Evolutionary conservation across 805 yeast genomes (phyloP), one percentile per base, ranked within the genome.

Genomic region (Candida oleophila): DNA sequence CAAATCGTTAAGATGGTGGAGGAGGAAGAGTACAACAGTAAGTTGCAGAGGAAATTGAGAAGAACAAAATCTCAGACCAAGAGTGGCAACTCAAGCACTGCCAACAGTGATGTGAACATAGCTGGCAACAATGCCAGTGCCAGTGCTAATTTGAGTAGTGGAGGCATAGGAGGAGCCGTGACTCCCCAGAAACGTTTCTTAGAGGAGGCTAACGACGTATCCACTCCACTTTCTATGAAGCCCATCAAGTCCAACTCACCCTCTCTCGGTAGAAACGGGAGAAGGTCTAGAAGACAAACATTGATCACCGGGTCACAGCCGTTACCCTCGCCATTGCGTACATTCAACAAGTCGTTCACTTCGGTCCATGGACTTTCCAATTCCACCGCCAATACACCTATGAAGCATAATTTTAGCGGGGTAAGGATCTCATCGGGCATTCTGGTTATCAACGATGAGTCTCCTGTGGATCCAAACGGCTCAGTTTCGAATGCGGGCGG

Each of bases 291-390:
- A 57, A 69, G 92, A 35, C 84, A 82, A 52, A 83, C 95, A 0
- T 67, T 90, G 20, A 85, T 90, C 42, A 87, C 95, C 0, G 96
- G 96, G 0, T 89, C 96, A 0, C 96, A 90, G 64, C 97, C 97
- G 2, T 70, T 90, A 47, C 96, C 97, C 3, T 86, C 96, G 0
- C 96, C 97, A 1, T 71, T 89, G 42, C 73, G 91, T 44, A 78
- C 92, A 1, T 71, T 71, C 50, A 71, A 68, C 52, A 70, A 68
- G 50, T 62, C 73, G 18, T 69, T 68, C 50, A 62, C 68, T 22
- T 69, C 60, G 46, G 65, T 62, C n/a, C 66, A 61, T 43, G 71
- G 66, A 18, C 55, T 66, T 45, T 64, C 76, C 8, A 57, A 53
- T 34, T 64, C 75, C n/a, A 67, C 72, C 14, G 62, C 68, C 42